Base-by-base conservation (phyloP, 2,329 filamentous ascomycete genomes). In the Fonsecaea monophora region DNA sequence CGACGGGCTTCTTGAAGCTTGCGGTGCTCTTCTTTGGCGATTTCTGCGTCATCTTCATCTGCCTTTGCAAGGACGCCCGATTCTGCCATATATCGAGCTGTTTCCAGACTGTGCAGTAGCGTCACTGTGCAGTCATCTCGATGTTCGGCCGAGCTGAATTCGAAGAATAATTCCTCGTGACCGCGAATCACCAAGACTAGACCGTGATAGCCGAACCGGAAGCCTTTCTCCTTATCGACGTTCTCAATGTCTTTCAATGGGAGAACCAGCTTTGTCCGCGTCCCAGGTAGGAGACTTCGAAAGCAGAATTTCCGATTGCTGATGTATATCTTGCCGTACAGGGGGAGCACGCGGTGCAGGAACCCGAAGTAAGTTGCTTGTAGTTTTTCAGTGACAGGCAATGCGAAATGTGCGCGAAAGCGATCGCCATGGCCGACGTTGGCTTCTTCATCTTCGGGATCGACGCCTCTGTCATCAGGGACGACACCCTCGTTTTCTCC, bases 281-380 rank as follows among this genome's bases (percentile, higher is more conserved):
- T 96, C 0, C 93, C 94, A 0, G 92, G 92, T 40, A 97, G 82
- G 60, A 98, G 82, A 76, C 94, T 97, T 64, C 95, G 90, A 80
- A 97, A 99, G 80, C 95, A 99, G 71, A 98, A 92, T 65, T 89
- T 90, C 25, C 87, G 87, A 72, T 93, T 89, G 75, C 95, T 94
- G 71, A 98, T 89, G 78, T 99, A 99, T 38, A 98, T 91, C 79
- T 98, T 99, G 73, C 95, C 95, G 74, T 97, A 98, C 1, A 98
- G 84, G 2, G 95, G 95, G 35, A 98, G 79, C 0, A 97, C 92
- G 2, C 94, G 89, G 73, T 96, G 88, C n/a, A 98, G 84, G 75
- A 91, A 92, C n/a, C 92, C 92, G 78, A 93, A 98, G 78, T 95
- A 98, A 0, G 92, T 92, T 1, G 94, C 94, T 69, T 92, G 89